These are phyloP conservation scores for Termitomyces sp. DNA, from an alignment of 768 basidiomycete species.

Conservation along the genomic window DNA sequence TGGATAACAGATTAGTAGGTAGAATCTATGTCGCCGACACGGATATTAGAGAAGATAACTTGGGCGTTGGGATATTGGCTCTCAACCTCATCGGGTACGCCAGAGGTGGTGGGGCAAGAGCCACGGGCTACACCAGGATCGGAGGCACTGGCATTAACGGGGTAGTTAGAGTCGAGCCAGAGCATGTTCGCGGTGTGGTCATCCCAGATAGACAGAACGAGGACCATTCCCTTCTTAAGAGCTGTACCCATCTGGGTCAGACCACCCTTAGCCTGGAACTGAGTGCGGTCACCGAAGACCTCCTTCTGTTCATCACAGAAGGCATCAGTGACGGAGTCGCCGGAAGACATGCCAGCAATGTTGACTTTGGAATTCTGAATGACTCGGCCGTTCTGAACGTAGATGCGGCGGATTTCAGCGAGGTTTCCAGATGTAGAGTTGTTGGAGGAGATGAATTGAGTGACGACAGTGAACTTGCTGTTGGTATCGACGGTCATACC, in stretches of 20 bases:
- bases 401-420: constrained; percentile 48
- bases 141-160: constrained; percentile 22
- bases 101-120: constrained; percentile 45
- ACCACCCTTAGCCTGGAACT: constrained; percentile 39
- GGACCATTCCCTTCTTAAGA: constrained; percentile 38
- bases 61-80: constrained; percentile 28
- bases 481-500: constrained; percentile 45
- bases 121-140: too few relatives aligned
- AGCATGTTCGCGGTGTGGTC: constrained; percentile 51
- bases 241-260: constrained; percentile 26
- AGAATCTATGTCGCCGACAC: constrained; percentile 36
- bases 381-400: constrained; percentile 48
- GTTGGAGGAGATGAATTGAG: constrained; percentile 48
- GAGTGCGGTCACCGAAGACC: constrained; percentile 40
- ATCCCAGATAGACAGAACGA: constrained; percentile 49
- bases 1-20: not conserved
- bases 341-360: constrained; percentile 34
- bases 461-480: constrained; percentile 49
- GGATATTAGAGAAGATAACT: too few relatives aligned
- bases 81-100: constrained; percentile 41
- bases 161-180: constrained; percentile 53
- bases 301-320: constrained; percentile 46
- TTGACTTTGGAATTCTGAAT: constrained; percentile 44
- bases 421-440: constrained; percentile 41
- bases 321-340: constrained; percentile 42